These are phyloP conservation scores for Viola pubescens DNA, from an alignment of 441 rosid species.

Conservation along the genomic window DNA sequence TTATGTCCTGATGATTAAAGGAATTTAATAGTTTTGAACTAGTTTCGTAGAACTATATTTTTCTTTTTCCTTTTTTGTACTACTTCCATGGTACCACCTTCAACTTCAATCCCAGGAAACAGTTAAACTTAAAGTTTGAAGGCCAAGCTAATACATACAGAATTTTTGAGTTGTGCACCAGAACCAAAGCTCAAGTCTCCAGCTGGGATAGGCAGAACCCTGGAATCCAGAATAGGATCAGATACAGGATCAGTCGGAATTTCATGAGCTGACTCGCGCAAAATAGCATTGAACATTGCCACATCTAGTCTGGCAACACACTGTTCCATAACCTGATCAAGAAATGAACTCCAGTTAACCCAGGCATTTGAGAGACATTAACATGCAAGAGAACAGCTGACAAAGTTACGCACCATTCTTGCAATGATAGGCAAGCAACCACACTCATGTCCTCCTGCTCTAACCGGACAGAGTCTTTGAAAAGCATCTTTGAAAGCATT, in stretches of 20 bases:
- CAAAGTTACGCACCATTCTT: constrained; percentile 41
- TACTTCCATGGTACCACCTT: too few relatives aligned
- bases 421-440: constrained; percentile 77
- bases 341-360: constrained; percentile 13
- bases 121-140: not conserved
- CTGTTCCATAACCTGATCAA: constrained; percentile 65
- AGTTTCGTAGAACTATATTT: too few relatives aligned
- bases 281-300: constrained; percentile 88
- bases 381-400: not conserved
- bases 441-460: constrained; percentile 75
- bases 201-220: constrained; percentile 70
- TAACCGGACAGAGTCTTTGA: constrained; percentile 62
- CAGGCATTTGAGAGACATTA: not conserved
- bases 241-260: constrained; percentile 87
- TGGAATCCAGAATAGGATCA: constrained; percentile 75
- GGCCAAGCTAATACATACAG: constrained; percentile 35
- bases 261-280: constrained; percentile 79
- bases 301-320: constrained; percentile 69
- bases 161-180: constrained; percentile 82
- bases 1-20: too few relatives aligned
- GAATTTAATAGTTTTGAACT: too few relatives aligned
- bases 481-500: constrained; percentile 66
- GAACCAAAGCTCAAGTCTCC: constrained; percentile 90
- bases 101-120: not conserved
- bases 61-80: too few relatives aligned